Conservation (phyloP, 768 basidiomycete genomes). For the Hypholoma fasciculare region DNA sequence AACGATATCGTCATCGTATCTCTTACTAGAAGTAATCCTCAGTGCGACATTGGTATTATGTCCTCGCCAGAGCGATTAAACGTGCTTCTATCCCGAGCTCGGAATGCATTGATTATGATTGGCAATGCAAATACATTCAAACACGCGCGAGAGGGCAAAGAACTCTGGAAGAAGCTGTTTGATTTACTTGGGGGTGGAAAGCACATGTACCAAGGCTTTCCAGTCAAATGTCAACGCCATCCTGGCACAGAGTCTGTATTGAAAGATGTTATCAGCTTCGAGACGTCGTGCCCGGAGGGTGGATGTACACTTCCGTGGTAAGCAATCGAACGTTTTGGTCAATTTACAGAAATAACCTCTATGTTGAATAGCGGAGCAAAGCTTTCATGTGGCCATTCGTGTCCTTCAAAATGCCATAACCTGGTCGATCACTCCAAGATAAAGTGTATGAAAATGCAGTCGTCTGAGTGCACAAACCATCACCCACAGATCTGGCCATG, state of each 20-base stretch:
- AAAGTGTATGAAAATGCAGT: constrained; percentile 38
- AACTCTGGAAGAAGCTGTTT: constrained; percentile 52
- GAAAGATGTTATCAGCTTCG: constrained; percentile 44
- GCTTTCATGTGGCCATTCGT: constrained; percentile 50
- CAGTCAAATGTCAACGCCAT: constrained; percentile 56
- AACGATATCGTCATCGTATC: constrained; percentile 63
- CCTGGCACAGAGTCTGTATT: constrained; percentile 37
- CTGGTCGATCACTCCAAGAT: constrained; percentile 51
- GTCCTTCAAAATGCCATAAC: constrained; percentile 60
- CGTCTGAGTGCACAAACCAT: constrained; percentile 37
- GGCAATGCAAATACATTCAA: constrained; percentile 62
- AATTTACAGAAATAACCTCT: background rate
- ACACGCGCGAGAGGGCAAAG: constrained; percentile 45
- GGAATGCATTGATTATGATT: constrained; percentile 61
- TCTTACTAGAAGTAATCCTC: constrained; percentile 56
- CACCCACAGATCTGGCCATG: constrained; percentile 49
- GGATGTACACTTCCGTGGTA: constrained; percentile 63
- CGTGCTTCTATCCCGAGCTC: constrained; percentile 66
- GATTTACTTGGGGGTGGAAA: constrained; percentile 36
- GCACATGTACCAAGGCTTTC: constrained; percentile 55
- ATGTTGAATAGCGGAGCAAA: constrained; percentile 36
- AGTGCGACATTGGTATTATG: constrained; percentile 68
- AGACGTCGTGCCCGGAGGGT: constrained; percentile 52
- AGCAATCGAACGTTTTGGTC: constrained; percentile 8
- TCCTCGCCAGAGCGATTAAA: constrained; percentile 66